Base-by-base conservation (phyloP, 139 green algal genomes). In the Coccomyxa sp. region DNA sequence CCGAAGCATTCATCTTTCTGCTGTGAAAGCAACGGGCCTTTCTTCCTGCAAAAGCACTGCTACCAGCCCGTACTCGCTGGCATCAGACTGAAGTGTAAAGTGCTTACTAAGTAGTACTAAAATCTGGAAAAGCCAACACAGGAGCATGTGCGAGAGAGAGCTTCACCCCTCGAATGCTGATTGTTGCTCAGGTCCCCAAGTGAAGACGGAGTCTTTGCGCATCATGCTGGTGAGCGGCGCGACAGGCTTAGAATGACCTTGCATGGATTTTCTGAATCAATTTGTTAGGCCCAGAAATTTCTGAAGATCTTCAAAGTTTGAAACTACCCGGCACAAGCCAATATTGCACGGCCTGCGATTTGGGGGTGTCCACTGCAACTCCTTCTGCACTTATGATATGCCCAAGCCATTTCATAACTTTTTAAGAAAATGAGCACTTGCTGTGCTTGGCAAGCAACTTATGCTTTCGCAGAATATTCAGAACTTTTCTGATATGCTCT, bases 231-330 rank as follows among this genome's bases (percentile, higher is more conserved):
- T 84, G 1, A 91, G 75, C 8, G 83, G 83, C 3, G 29, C 14
- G 0, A 81, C 80, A 38, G 86, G 81, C 29, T 0, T 37, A 55
- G 79, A 83, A 55, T 76, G 87, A 18, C 78, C 58, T 5, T 78
- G 78, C 7, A 88, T 69, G 64, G 75, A 92, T 31, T 77, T 74
- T 0, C 85, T 55, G 44, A 89, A 90, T 72, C 83, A 92, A 27
- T 83, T 83, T 18, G 83, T 41, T n/a, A 92, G 75, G 0, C 86
- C 84, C 35, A 89, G 38, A 7, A 78, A 44, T 35, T 29, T 38
- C 5, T 68, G 79, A 24, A 89, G 35, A 33, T 86, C 44, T 58
- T 14, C 10, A 55, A 91, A 86, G 55, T 16, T 69, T 55, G 16
- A 78, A 40, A 73, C 79, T 80, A 0, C 31, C 79, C 24, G 87